Evolutionary conservation across 1,284 basidiomycete species (phyloP).

Genomic region (Crepidotus sp.): DNA sequence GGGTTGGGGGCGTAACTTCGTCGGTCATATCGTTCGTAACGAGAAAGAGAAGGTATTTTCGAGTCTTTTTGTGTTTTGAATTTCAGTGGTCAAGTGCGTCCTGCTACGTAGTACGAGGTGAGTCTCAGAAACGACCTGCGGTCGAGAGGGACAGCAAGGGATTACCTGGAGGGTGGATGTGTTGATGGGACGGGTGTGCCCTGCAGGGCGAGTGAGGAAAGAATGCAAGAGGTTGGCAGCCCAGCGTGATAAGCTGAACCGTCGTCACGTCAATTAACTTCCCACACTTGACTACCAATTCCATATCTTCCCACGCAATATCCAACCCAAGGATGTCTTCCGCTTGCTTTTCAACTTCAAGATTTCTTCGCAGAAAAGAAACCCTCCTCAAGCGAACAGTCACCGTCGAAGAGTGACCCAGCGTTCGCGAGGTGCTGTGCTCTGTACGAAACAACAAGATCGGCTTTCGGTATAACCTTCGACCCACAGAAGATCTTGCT

Average conservation of each 20-base stretch:
- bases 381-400: no score
- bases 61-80: slow-evolving; percentile 50
- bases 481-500: no score
- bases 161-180: slow-evolving; percentile 44
- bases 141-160: background rate
- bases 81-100: slow-evolving; percentile 31
- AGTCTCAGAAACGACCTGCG: slow-evolving; percentile 19
- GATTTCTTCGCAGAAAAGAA: no score
- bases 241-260: slow-evolving; percentile 21
- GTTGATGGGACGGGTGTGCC: slow-evolving; percentile 55
- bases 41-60: slow-evolving; percentile 37
- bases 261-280: slow-evolving; percentile 6
- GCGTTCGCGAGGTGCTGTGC: no score
- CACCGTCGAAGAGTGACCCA: no score
- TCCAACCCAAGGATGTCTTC: no score
- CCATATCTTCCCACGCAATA: no score
- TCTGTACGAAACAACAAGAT: no score
- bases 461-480: no score
- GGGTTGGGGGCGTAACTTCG: slow-evolving; percentile 53
- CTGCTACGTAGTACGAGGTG: slow-evolving; percentile 19
- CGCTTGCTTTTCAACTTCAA: no score
- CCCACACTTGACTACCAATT: no score
- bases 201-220: slow-evolving; percentile 77
- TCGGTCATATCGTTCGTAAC: slow-evolving; percentile 81
- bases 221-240: slow-evolving; percentile 34